Evolutionary conservation across 2,329 filamentous ascomycete genomes (phyloP).

Genomic region (Basipetospora chlamydospora): DNA sequence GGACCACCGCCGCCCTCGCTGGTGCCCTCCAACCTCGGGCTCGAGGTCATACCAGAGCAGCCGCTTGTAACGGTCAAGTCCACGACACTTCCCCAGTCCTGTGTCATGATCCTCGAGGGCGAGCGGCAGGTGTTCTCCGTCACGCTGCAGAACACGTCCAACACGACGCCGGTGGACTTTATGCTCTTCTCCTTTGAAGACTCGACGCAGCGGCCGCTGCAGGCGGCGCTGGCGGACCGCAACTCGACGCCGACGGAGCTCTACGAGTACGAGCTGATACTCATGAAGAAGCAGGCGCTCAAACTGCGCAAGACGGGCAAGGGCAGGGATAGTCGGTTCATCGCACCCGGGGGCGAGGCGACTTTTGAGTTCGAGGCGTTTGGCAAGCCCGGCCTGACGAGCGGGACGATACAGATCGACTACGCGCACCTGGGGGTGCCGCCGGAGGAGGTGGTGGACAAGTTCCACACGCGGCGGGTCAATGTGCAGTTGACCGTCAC

Average conservation of each 20-base stretch:
- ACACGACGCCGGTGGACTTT: slow-evolving; percentile 60
- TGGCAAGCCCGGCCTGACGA: slow-evolving; percentile 72
- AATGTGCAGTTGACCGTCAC: slow-evolving; percentile 72
- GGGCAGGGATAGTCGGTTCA: slow-evolving; percentile 39
- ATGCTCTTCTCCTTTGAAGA: slow-evolving; percentile 81
- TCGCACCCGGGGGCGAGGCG: slow-evolving; percentile 50
- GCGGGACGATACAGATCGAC: slow-evolving; percentile 68
- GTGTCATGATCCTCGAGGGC: slow-evolving; percentile 85
- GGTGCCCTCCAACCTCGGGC: slow-evolving; percentile 37
- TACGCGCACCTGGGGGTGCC: slow-evolving; percentile 68
- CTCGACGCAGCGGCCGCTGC: slow-evolving; percentile 65
- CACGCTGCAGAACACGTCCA: slow-evolving; percentile 64
- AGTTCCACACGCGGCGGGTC: slow-evolving; percentile 74
- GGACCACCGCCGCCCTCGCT: slow-evolving; percentile 24
- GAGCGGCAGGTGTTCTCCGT: slow-evolving; percentile 66
- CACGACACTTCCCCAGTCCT: slow-evolving; percentile 66
- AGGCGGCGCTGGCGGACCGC: slow-evolving; percentile 59
- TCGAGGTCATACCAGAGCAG: slow-evolving; percentile 68
- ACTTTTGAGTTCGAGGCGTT: slow-evolving; percentile 74
- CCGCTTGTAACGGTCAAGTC: slow-evolving; percentile 64
- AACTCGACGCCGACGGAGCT: slow-evolving; percentile 66
- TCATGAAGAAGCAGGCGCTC: slow-evolving; percentile 59
- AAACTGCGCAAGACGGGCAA: slow-evolving; percentile 35
- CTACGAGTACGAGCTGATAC: slow-evolving; percentile 72
- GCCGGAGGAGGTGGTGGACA: slow-evolving; percentile 50